Conservation (phyloP, 257 asterid species). For the Ophiorrhiza pumila region DNA sequence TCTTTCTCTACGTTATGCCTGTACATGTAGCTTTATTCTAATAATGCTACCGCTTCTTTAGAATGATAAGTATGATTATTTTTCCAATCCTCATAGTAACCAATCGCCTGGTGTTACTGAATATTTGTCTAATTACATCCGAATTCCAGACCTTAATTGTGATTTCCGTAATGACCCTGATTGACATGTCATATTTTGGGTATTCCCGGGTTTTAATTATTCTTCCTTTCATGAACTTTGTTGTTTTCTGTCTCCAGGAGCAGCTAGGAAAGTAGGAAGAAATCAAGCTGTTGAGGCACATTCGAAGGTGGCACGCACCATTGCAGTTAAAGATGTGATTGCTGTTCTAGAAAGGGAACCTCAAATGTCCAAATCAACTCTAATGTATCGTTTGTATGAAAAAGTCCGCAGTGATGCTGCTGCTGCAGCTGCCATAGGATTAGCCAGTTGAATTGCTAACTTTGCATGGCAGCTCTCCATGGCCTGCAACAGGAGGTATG, state of each 20-base stretch:
- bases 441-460: background rate
- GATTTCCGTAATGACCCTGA: no score
- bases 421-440: conserved; percentile 17
- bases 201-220: background rate
- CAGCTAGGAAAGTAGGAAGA: conserved; percentile 55
- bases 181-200: no score
- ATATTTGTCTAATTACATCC: no score
- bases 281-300: conserved; percentile 48
- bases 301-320: conserved; percentile 47
- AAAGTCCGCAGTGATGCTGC: conserved; percentile 38
- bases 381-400: conserved; percentile 61
- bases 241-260: conserved; percentile 32
- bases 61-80: background rate
- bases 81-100: no score
- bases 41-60: background rate
- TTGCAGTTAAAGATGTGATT: conserved; percentile 77
- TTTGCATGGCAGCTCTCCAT: conserved; percentile 49
- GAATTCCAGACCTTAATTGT: no score
- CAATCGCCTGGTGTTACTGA: no score
- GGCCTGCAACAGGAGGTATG: conserved; percentile 86
- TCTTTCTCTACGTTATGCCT: no score
- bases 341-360: conserved; percentile 86
- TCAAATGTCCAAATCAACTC: conserved; percentile 73
- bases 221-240: background rate
- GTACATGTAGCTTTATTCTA: no score